Percentiles rank a stretch among this genome's conserved stretches.
Conservation (phyloP, 768 basidiomycete genomes). For the Leccinum rimulosum region DNA sequence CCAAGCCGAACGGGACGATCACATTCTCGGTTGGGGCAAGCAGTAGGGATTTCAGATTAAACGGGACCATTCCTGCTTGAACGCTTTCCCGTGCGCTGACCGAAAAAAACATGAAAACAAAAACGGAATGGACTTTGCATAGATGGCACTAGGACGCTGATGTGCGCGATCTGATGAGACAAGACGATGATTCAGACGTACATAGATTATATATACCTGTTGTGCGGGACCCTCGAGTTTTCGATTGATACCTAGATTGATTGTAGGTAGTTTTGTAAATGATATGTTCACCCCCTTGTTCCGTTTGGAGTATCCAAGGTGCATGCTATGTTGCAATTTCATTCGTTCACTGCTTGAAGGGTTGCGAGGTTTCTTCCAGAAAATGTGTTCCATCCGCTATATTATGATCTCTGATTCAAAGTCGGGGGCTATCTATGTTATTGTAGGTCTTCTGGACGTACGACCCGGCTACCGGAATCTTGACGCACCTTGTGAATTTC, state of each 20-base stretch:
- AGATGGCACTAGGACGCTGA: not conserved
- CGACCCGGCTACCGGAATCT: not conserved
- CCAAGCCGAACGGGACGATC: slow-evolving; percentile 61
- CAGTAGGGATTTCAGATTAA: slow-evolving; percentile 58
- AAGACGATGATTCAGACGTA: not conserved
- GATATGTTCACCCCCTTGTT: too few species aligned
- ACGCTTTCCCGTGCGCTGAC: not conserved
- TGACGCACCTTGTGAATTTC: not conserved
- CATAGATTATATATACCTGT: not conserved
- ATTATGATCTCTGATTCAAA: too few species aligned
- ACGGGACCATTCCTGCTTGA: slow-evolving; percentile 35
- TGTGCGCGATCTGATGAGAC: not conserved
- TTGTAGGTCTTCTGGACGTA: not conserved
- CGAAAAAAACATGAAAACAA: not conserved
- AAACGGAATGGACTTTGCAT: not conserved
- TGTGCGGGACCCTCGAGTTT: not conserved
- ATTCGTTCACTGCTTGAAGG: not conserved
- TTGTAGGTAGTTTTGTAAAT: not conserved
- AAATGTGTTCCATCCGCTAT: too few species aligned
- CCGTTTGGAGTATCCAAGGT: too few species aligned
- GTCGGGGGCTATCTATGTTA: too few species aligned
- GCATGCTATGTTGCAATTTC: not conserved
- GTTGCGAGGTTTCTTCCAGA: too few species aligned
- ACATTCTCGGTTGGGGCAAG: slow-evolving; percentile 65
- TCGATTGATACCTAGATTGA: not conserved